Percentiles rank a stretch among this genome's conserved stretches.
These are phyloP conservation scores for Populus hybrid DNA, from an alignment of 441 rosid genomes.

Conservation along the genomic window DNA sequence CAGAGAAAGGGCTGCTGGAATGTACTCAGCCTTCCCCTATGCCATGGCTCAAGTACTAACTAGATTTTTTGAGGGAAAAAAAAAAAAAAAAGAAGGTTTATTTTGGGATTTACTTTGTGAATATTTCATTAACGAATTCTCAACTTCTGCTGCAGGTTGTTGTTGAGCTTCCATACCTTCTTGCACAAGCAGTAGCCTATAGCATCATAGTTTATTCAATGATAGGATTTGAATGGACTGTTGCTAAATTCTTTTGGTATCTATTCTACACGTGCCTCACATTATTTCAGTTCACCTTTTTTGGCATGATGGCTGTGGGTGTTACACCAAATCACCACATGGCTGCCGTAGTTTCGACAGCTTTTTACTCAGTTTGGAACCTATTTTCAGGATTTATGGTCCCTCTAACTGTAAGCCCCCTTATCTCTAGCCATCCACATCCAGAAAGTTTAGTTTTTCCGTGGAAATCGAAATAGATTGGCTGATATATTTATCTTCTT, in stretches of 20 bases:
- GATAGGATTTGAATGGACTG: slow-evolving; percentile 64
- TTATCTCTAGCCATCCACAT: background rate
- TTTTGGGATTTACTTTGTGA: too few species aligned
- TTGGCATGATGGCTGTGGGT: slow-evolving; percentile 51
- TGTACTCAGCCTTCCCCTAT: slow-evolving; percentile 50
- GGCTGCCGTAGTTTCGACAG: slow-evolving; percentile 46
- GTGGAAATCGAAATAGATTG: background rate
- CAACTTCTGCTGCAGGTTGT: slow-evolving; percentile 30
- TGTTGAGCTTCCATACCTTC: slow-evolving; percentile 57
- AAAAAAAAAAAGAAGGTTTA: background rate
- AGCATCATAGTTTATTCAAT: slow-evolving; percentile 57
- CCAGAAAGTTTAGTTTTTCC: background rate
- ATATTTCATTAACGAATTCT: background rate
- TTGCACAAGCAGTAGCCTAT: slow-evolving; percentile 47
- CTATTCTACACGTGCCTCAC: slow-evolving; percentile 60
- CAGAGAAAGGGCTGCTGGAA: slow-evolving; percentile 35
- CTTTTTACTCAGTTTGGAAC: slow-evolving; percentile 44
- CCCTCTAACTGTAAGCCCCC: slow-evolving; percentile 52
- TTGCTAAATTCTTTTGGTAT: slow-evolving; percentile 63
- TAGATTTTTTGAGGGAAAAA: slow-evolving; percentile 22
- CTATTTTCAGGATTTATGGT: slow-evolving; percentile 65
- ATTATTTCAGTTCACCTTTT: slow-evolving; percentile 61
- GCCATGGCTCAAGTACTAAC: slow-evolving; percentile 24
- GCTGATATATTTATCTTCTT: background rate
- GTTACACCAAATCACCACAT: slow-evolving; percentile 52